phyloP scores from a whole-genome alignment of 805 yeast species.

The Tetrapisispora arboricola region DNA sequence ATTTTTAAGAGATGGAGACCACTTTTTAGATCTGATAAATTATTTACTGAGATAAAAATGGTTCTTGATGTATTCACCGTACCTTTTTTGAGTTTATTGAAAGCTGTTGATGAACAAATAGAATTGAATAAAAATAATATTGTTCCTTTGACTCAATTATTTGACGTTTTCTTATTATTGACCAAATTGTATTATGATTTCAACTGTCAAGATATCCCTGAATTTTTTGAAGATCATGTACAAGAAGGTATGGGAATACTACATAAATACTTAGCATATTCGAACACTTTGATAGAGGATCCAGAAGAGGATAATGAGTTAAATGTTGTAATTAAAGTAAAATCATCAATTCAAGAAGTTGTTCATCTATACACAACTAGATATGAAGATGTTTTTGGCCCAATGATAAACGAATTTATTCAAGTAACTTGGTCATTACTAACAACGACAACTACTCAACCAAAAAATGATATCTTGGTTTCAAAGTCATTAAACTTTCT shows the following conservation, averaged over 20 bases:
- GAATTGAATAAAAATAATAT: conserved; percentile 36
- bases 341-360: conserved; percentile 76
- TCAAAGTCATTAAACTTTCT: conserved; percentile 72
- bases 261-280: conserved; percentile 66
- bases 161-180: conserved; percentile 62
- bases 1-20: conserved; percentile 97
- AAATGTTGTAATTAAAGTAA: conserved; percentile 59
- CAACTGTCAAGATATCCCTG: conserved; percentile 97
- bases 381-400: conserved; percentile 86
- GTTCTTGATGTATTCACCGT: conserved; percentile 74
- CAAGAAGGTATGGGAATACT: conserved; percentile 65
- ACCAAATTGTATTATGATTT: conserved; percentile 83
- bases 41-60: conserved; percentile 75
- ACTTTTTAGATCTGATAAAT: conserved; percentile 78
- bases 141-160: conserved; percentile 43
- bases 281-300: conserved; percentile 44
- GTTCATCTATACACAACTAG: conserved; percentile 79
- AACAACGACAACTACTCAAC: conserved; percentile 52
- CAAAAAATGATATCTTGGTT: conserved; percentile 75
- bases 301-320: conserved; percentile 51
- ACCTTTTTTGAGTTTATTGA: conserved; percentile 67
- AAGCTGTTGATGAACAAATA: conserved; percentile 58
- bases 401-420: conserved; percentile 65
- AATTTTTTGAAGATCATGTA: conserved; percentile 89
- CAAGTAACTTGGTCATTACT: conserved; percentile 74